Evolutionary conservation across 208 protist genomes (phyloP), one percentile per base, ranked within the genome.

Genomic region (Leishmania mexicana): DNA sequence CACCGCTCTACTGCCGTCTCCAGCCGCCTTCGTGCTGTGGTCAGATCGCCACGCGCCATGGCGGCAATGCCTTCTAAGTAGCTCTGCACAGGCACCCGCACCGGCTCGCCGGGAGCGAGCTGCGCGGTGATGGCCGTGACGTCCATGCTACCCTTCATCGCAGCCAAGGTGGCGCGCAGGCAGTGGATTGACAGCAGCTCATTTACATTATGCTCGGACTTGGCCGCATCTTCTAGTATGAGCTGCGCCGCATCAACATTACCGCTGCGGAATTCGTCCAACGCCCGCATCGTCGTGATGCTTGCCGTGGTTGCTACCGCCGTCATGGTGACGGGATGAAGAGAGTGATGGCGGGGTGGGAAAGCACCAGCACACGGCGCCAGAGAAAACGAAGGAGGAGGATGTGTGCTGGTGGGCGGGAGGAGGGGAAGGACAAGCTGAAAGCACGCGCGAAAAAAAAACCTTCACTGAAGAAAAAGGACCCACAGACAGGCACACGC

Each of bases 21-120:
- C 76, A 97, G 93, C 79, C 93, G 92, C 17, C 88, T 81, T 47
- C 84, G 84, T 15, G 95, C 95, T 5, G 86, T 90, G 67, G 88
- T 78, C 35, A 94, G 74, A 74, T 84, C 90, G 17, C 85, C 86
- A 28, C 87, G 87, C n/a, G 92, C 87, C 80, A 97, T 88, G 28
- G 88, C 85, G 7, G 95, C 85, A 35, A 96, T 81, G 28, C 95
- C 95, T 60, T 96, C 90, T 10, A 96, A 67, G 81, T 97, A 97
- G 65, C 70, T 87, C 81, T 85, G 85, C 73, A 92, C 81, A 1
- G 88, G 81, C 17, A 81, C 85, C 60, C 86, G 67, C 71, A 88
- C 75, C 35, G 72, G 49, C 38, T 85, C 81, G 19, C 81, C 79
- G 0, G 78, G 70, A 3, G 82, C 15, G 42, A 81, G 75, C 60